Conservation (phyloP, 164 flowering plant species). For the Macadamia tetraphylla region DNA sequence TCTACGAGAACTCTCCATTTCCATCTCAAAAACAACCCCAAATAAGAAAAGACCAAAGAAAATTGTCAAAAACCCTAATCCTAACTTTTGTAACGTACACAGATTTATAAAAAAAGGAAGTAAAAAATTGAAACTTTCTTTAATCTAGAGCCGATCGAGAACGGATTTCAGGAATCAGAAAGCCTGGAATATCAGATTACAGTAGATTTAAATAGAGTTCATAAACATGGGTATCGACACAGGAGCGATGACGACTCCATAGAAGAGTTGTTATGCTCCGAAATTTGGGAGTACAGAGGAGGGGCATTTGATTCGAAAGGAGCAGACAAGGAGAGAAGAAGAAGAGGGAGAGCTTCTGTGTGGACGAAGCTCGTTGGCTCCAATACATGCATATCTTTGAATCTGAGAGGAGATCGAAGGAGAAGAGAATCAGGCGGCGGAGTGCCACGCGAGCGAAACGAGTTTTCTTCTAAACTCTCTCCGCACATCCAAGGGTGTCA, state of each 20-base stretch:
- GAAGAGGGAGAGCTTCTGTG: not conserved
- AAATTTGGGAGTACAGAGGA: not conserved
- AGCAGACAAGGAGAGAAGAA: not conserved
- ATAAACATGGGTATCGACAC: not conserved
- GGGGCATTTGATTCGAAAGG: not conserved
- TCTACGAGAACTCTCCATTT: constrained; percentile 85
- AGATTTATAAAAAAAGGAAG: not conserved
- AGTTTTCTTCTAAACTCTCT: too few species aligned
- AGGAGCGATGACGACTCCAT: not conserved
- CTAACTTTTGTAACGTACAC: constrained; percentile 11
- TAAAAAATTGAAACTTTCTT: not conserved
- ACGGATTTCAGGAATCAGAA: not conserved
- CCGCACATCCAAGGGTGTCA: too few species aligned
- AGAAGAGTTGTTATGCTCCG: not conserved
- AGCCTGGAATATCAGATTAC: not conserved
- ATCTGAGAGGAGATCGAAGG: not conserved
- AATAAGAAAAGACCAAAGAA: not conserved
- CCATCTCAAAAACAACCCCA: constrained; percentile 22
- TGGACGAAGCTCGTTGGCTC: not conserved
- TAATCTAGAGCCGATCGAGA: too few species aligned
- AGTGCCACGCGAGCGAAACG: too few species aligned
- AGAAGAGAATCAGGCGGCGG: not conserved
- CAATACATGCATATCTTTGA: not conserved
- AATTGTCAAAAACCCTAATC: constrained; percentile 15
- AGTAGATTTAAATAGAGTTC: not conserved